Percentiles rank a stretch among this genome's conserved stretches.
Conservation (phyloP, 768 basidiomycete species). For the Gloeopeniophorella convolvens region DNA sequence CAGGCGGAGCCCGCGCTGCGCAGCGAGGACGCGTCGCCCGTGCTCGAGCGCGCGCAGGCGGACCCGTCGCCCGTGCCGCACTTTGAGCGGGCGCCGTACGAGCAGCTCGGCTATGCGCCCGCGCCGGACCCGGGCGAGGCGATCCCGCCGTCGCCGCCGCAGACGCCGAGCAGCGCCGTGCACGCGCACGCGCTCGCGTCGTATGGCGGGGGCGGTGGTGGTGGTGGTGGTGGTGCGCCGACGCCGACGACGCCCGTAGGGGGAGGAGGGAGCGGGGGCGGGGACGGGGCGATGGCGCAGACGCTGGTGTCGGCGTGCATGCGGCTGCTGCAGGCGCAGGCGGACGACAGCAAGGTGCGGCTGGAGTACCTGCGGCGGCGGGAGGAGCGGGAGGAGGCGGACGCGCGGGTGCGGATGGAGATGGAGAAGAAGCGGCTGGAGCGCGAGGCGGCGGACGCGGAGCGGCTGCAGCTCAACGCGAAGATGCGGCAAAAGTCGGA, state of each 20-base stretch:
- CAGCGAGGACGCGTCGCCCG: slow-evolving; percentile 12
- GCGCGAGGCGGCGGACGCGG: slow-evolving; percentile 50
- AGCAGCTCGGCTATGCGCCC: slow-evolving; percentile 6
- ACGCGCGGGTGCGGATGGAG: slow-evolving; percentile 45
- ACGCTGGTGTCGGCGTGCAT: slow-evolving; percentile 49
- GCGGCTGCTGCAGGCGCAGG: slow-evolving; percentile 59
- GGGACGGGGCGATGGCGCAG: slow-evolving; percentile 38
- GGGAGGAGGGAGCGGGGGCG: no score
- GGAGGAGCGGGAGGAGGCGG: slow-evolving; percentile 65
- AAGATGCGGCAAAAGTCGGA: slow-evolving; percentile 56
- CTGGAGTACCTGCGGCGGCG: slow-evolving; percentile 60
- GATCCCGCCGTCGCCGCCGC: slow-evolving; percentile 20
- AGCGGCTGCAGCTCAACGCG: slow-evolving; percentile 44
- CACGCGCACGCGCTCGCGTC: slow-evolving; percentile 10
- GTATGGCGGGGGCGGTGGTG: no score
- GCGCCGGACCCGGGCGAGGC: slow-evolving; percentile 18
- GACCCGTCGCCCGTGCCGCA: slow-evolving; percentile 17
- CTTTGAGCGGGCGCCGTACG: slow-evolving; percentile 19
- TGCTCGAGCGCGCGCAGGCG: slow-evolving; percentile 11
- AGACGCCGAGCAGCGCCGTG: slow-evolving; percentile 18
- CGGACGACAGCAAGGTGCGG: slow-evolving; percentile 62
- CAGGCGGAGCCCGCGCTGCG: slow-evolving; percentile 16
- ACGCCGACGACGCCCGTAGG: slow-evolving; percentile 12
- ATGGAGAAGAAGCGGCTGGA: slow-evolving; percentile 47
- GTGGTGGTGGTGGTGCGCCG: no score